A percentile compares a stretch with the other conserved stretches of the same genome.
These are phyloP conservation scores for Zasmidium citrigriseum DNA, from an alignment of 2,329 filamentous ascomycete species.

Conservation along the genomic window DNA sequence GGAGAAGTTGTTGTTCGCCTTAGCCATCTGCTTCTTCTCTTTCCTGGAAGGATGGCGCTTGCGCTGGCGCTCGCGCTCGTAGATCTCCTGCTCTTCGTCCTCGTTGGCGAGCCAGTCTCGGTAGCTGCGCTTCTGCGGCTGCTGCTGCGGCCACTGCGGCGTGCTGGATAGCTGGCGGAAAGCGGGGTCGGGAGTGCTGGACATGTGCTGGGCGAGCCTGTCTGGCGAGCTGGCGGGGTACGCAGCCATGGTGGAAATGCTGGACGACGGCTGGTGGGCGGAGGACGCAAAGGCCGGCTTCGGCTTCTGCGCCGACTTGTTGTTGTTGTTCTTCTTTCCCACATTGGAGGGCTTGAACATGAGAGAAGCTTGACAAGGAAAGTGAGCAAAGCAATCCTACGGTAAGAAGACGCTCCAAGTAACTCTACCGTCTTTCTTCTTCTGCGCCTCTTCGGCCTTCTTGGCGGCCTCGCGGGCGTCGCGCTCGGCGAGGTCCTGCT, in stretches of 20 bases:
- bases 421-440: constrained; percentile 65
- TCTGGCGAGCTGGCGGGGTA: constrained; percentile 29
- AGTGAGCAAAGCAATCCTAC: constrained; percentile 50
- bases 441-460: constrained; percentile 50
- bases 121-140: constrained; percentile 57
- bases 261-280: constrained; percentile 29
- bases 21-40: constrained; percentile 60
- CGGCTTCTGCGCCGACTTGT: constrained; percentile 63
- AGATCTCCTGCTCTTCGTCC: constrained; percentile 66
- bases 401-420: constrained; percentile 28
- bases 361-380: constrained; percentile 59
- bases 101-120: constrained; percentile 86
- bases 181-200: too few species aligned
- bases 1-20: constrained; percentile 52
- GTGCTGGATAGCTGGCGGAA: constrained; percentile 31
- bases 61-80: constrained; percentile 61
- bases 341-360: constrained; percentile 83
- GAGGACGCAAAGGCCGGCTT: constrained; percentile 61
- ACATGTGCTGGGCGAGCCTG: constrained; percentile 13
- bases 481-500: constrained; percentile 62
- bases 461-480: constrained; percentile 53
- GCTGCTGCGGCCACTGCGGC: constrained; percentile 38
- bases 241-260: constrained; percentile 18
- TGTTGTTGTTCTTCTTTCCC: constrained; percentile 21
- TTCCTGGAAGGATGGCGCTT: constrained; percentile 77